Base-by-base conservation (phyloP, 2,329 filamentous ascomycete genomes). In the Alternaria sp. region DNA sequence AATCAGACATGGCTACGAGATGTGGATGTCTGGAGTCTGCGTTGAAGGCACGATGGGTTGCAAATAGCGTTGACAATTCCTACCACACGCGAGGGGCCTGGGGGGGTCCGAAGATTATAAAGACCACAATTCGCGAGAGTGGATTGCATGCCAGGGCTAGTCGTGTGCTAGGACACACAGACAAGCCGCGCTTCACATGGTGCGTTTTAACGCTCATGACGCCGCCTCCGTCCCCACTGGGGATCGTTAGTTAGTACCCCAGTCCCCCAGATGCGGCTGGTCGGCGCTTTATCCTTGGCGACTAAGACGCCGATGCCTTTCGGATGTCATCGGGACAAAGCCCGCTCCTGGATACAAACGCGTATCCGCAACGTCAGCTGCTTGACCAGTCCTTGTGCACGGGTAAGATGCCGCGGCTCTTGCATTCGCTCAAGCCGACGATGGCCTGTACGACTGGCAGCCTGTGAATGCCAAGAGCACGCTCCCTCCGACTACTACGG, bases 201-300 rank as follows among this genome's bases (percentile, higher is more conserved):
- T 74, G 62, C 69, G 69, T 65, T 60, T 74, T 72, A 74, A 77
- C 69, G 70, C 74, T 77, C 74, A 78, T 74, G 72, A 77, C 73
- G 74, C 73, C 72, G 71, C 65, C 62, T 68, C 71, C 60, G 66
- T 77, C 72, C 68, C 69, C 74, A 72, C 74, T 70, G 71, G 75
- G 74, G 73, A 74, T 74, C 59, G 43, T 69, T 78, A 74, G 73
- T 70, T 68, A 65, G 59, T 76, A 77, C 76, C 77, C 77, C 77
- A 77, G 75, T 73, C 73, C 75, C 59, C 77, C 75, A 76, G 73
- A 75, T 74, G 71, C 75, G 74, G 71, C 74, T 71, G 65, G 67
- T 73, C 69, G 74, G 73, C 73, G 74, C 69, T 69, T 61, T 69
- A 54, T 59, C 49, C 70, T 76, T 74, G 73, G 72, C 71, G 61